Base-by-base conservation (phyloP, 116 monocot species). In the Trichopus zeylanicus region DNA sequence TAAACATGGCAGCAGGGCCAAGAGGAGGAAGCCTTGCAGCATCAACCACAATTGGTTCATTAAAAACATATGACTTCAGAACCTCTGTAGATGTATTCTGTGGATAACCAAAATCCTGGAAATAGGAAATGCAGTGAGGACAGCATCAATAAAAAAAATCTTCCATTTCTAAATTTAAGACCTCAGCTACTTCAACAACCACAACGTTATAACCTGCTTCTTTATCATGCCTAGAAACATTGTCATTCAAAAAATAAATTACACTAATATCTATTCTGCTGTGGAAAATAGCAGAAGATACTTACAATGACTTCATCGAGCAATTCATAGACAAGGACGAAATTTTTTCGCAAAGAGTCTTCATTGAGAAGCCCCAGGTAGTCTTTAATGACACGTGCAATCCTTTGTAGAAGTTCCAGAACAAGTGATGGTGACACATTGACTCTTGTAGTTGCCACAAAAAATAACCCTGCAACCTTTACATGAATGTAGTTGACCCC, bases 251-350 rank as follows among this genome's bases (percentile, higher is more conserved):
- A n/a, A n/a, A n/a, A n/a, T n/a, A n/a, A n/a, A n/a, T n/a, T n/a
- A n/a, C n/a, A n/a, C n/a, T n/a, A 42, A 42, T 1, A 18, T 42
- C 3, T 13, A 42, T 42, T 16, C 3, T 2, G 42, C 42, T 16
- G n/a, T 15, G 12, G n/a, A n/a, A n/a, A 42, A 37, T 29, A 22
- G 13, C 11, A 67, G 48, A 26, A 34, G 13, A 54, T 49, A 79
- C 95, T 83, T 63, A 95, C 95, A 74, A 95, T 95, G 60, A 84
- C 84, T 87, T 95, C 95, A 77, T 95, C 95, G 48, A 95, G 95
- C 54, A 95, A 77, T 70, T 95, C 95, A 70, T 95, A 95, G 4
- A 95, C 90, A 56, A 95, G 87, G 31, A 95, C 84, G 57, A 95
- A 95, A 71, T 95, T 95, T 70, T 95, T 95, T 53, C 95, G 83